A percentile compares a stretch with the other conserved stretches of the same genome.
These are phyloP conservation scores for Fusarium keratoplasticum DNA, from an alignment of 2,329 filamentous ascomycete genomes.

Conservation along the genomic window DNA sequence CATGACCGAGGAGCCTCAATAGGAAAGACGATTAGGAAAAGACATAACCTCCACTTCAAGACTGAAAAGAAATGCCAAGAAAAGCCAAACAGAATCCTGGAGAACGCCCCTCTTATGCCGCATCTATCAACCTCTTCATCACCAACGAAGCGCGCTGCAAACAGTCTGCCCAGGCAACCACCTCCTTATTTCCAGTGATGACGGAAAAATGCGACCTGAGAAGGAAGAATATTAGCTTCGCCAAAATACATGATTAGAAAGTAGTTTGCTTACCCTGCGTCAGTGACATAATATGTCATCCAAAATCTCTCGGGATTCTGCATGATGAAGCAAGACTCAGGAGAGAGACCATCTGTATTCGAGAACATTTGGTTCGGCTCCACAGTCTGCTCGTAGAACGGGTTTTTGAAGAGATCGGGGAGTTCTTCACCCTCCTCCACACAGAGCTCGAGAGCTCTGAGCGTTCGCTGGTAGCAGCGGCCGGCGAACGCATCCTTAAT, in stretches of 20 bases:
- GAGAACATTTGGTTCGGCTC: constrained; percentile 28
- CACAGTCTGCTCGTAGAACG: constrained; percentile 18
- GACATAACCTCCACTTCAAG: background rate
- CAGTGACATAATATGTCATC: constrained; percentile 31
- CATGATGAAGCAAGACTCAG: constrained; percentile 32
- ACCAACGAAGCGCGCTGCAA: constrained; percentile 21
- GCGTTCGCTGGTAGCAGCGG: constrained; percentile 20
- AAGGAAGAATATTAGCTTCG: background rate
- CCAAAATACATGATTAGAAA: background rate
- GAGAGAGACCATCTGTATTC: constrained; percentile 23
- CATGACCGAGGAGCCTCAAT: background rate
- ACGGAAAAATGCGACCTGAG: constrained; percentile 20
- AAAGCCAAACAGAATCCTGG: background rate
- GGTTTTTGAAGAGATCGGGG: constrained; percentile 21
- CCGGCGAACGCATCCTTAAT: constrained; percentile 24
- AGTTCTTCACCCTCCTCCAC: constrained; percentile 7
- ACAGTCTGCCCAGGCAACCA: constrained; percentile 10
- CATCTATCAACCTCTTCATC: constrained; percentile 26
- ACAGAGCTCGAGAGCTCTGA: constrained; percentile 21
- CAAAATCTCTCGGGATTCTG: constrained; percentile 23
- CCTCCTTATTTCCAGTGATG: constrained; percentile 18
- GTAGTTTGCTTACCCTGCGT: constrained; percentile 9
- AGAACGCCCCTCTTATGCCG: background rate
- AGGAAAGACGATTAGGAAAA: background rate
- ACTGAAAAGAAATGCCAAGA: background rate